phyloP scores from a whole-genome alignment of 2,329 filamentous ascomycete species.

The Colletotrichum horii region DNA sequence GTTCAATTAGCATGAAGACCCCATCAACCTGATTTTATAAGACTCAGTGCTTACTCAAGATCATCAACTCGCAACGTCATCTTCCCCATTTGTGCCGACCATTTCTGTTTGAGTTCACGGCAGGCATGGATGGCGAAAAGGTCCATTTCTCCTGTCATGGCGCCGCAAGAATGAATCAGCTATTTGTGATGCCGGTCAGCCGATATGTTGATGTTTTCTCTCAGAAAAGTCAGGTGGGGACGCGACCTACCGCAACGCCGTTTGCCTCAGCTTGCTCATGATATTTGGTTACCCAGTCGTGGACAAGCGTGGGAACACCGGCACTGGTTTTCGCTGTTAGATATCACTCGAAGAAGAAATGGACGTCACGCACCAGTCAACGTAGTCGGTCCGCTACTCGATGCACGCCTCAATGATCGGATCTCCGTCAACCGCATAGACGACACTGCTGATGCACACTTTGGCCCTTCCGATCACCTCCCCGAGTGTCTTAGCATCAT shows the following conservation, averaged over 20 bases:
- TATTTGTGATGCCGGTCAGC: not conserved
- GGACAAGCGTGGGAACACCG: not conserved
- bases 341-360: not conserved
- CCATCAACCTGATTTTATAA: not conserved
- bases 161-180: not conserved
- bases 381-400: not conserved
- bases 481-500: not conserved
- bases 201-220: not conserved
- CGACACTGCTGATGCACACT: not conserved
- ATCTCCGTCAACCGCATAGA: not conserved
- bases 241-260: not conserved
- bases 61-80: not conserved
- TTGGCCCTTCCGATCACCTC: not conserved
- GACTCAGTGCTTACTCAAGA: not conserved
- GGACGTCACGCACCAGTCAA: not conserved
- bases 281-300: not conserved
- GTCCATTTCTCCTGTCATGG: not conserved
- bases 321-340: not conserved
- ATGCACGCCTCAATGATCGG: not conserved
- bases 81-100: not conserved
- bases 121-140: not conserved
- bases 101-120: not conserved
- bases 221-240: not conserved
- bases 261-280: not conserved
- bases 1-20: not conserved